Conservation (phyloP, 371 early-diverging fungal genomes). For the Mucor racemosus region DNA sequence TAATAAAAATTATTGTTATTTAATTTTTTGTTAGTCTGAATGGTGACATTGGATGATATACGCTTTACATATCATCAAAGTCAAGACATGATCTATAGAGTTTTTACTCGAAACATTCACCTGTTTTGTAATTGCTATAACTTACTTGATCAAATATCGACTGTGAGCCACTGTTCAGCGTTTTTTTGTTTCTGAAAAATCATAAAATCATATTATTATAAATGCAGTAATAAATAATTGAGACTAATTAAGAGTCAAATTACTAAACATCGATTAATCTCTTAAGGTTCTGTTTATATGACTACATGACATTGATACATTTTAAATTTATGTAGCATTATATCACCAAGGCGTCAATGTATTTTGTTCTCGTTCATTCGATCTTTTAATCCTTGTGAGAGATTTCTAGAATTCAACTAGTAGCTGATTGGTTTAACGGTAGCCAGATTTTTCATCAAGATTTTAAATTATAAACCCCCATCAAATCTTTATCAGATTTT, state of each 20-base stretch:
- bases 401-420: not conserved
- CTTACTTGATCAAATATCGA: too few relatives aligned
- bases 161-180: too few relatives aligned
- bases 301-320: not conserved
- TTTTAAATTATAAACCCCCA: not conserved
- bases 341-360: slow-evolving; percentile 1
- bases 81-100: too few relatives aligned
- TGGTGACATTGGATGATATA: not conserved
- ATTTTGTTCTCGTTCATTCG: not conserved
- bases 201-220: too few relatives aligned
- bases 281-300: not conserved
- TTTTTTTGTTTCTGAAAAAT: too few relatives aligned
- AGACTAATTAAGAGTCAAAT: too few relatives aligned
- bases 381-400: not conserved
- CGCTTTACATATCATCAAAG: not conserved
- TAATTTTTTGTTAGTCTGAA: not conserved
- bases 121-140: too few relatives aligned
- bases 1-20: not conserved
- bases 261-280: too few relatives aligned
- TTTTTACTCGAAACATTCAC: too few relatives aligned
- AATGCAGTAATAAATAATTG: too few relatives aligned
- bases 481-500: slow-evolving; percentile 16
- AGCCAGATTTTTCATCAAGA: not conserved
- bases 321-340: not conserved
- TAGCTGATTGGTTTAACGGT: not conserved